Evolutionary conservation across 2,329 filamentous ascomycete species (phyloP).

Genomic region (Ceratocystis ficicola): DNA sequence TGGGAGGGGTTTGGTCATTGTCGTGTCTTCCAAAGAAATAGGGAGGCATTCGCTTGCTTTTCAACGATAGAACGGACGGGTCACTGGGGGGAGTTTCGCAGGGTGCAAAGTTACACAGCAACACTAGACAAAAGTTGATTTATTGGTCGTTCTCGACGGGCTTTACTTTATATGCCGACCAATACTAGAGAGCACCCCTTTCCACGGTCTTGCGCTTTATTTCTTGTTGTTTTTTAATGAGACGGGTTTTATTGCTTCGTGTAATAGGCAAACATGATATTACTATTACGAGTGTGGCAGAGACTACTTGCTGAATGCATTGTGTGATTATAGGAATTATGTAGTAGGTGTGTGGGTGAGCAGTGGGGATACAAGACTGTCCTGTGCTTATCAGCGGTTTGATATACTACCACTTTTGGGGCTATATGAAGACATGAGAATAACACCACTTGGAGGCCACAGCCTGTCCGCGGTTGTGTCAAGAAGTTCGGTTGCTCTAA

Average conservation of each 20-base stretch:
- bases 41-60: constrained; percentile 31
- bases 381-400: no score
- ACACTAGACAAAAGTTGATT: constrained; percentile 56
- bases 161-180: neutral
- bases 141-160: constrained; percentile 40
- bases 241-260: constrained; percentile 12
- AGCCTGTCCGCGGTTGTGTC: neutral
- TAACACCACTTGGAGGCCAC: neutral
- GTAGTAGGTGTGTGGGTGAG: no score
- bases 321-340: neutral
- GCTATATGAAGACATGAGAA: neutral
- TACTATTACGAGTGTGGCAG: neutral
- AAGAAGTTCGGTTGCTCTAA: neutral
- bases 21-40: constrained; percentile 28
- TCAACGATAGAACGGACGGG: constrained; percentile 32
- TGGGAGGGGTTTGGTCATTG: constrained; percentile 21
- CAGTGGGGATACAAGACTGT: no score
- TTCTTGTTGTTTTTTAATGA: constrained; percentile 15
- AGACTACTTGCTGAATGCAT: neutral
- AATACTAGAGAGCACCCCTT: constrained; percentile 17
- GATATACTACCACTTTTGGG: no score
- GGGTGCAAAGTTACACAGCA: constrained; percentile 24
- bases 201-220: constrained; percentile 18
- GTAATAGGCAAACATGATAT: neutral
- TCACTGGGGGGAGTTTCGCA: constrained; percentile 28